phyloP scores from a whole-genome alignment of 768 basidiomycete species.

The Rhodotorula graminis region DNA sequence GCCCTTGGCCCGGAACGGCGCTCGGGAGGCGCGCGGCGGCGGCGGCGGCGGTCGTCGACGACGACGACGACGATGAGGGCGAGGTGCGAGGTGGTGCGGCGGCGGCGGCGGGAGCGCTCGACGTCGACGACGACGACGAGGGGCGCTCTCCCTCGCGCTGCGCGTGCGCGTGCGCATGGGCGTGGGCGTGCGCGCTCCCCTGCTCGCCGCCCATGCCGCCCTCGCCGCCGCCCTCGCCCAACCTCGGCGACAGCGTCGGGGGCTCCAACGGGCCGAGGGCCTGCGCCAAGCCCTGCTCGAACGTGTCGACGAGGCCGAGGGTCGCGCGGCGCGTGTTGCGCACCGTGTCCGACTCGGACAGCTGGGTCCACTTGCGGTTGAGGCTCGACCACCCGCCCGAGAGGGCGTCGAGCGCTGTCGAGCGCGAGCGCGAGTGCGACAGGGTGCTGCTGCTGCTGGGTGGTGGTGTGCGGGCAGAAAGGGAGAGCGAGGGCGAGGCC shows the following conservation, averaged over 20 bases:
- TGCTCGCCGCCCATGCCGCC: no score
- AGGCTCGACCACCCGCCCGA: constrained; percentile 16
- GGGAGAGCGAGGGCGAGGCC: not conserved
- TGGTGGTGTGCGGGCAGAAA: no score
- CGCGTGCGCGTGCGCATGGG: not conserved
- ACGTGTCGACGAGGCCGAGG: constrained; percentile 29
- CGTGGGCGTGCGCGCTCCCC: not conserved
- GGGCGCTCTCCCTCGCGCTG: not conserved
- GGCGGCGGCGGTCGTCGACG: not conserved
- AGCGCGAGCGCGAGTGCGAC: constrained; percentile 20
- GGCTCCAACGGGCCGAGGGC: constrained; percentile 35
- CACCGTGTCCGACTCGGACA: constrained; percentile 23
- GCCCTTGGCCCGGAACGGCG: not conserved
- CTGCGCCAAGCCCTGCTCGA: constrained; percentile 28
- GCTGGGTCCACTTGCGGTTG: constrained; percentile 6
- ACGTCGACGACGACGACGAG: not conserved
- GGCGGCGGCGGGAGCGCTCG: not conserved
- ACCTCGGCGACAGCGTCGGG: not conserved
- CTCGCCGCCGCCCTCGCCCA: not conserved
- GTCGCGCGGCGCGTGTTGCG: constrained; percentile 14
- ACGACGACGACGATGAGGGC: not conserved
- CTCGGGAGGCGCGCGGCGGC: not conserved
- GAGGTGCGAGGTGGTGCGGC: not conserved
- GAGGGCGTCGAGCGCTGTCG: constrained; percentile 25
- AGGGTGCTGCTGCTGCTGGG: no score